Evolutionary conservation across 345 rosid genomes (phyloP), one percentile per base, ranked within the genome.

Genomic region (Syzygium jambos): DNA sequence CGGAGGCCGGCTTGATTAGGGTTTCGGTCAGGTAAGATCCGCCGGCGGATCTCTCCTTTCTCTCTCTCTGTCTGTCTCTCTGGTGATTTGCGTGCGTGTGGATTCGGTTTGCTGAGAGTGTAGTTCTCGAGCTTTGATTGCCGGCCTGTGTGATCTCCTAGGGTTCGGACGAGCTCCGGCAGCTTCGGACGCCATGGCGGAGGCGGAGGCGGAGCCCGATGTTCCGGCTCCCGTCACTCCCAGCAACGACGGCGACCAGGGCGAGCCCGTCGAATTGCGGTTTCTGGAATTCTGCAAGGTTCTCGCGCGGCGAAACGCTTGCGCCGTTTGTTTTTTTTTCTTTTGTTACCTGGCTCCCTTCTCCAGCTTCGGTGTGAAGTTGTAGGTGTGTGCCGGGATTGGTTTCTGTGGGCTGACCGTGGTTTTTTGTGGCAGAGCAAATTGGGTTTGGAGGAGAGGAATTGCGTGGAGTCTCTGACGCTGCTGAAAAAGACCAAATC

Each of bases 401-500:
- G 46, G 46, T 43, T 55, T 25, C 38, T 51, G 29, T 15, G 41
- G 73, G 29, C 29, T 38, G 19, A 22, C 27, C 49, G 29, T 51
- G 11, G 51, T 51, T n/a, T 84, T n/a, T 84, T 88, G 30, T 91
- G 87, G 88, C 94, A 97, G 98, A 93, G 91, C 88, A 95, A 83
- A 57, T 91, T 96, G 16, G 91, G 89, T 10, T 86, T 95, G 88
- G 96, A 93, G 13, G 98, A 94, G 91, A 90, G 86, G n/a, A 87
- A 90, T 51, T 92, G 73, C 34, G 63, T 73, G 0, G 92, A 94
- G 85, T 93, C 91, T 27, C 85, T 92, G 92, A 91, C 91, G 93
- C 93, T 96, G 90, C 96, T 94, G 89, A 92, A 88, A 86, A 95
- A 93, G 89, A 96, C 98, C 29, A 95, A 93, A 87, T 95, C 94